Conservation (phyloP, 2,329 filamentous ascomycete species). For the Calonectria crousiana region DNA sequence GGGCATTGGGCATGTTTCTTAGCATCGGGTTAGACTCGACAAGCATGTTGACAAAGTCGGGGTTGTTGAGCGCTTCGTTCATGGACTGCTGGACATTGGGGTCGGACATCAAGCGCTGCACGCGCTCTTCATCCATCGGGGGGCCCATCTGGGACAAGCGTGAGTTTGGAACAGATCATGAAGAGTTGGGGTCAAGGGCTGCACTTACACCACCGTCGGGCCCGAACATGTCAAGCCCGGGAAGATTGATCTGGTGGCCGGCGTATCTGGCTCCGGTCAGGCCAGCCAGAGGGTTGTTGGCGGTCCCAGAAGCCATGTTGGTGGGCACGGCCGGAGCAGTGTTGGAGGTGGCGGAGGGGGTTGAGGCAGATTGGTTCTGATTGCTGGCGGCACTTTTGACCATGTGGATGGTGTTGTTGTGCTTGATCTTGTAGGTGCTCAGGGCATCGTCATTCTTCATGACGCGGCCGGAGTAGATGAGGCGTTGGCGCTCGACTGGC, state of each 20-base stretch:
- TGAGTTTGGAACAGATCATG: slow-evolving; percentile 22
- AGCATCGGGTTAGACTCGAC: slow-evolving; percentile 91
- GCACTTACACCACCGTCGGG: slow-evolving; percentile 90
- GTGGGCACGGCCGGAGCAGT: slow-evolving; percentile 66
- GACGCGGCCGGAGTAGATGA: slow-evolving; percentile 97
- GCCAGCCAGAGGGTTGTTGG: slow-evolving; percentile 90
- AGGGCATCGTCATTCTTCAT: slow-evolving; percentile 95
- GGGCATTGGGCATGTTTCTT: slow-evolving; percentile 78
- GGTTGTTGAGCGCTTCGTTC: slow-evolving; percentile 96
- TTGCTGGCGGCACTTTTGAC: slow-evolving; percentile 98
- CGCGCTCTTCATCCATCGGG: slow-evolving; percentile 81
- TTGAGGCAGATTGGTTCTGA: slow-evolving; percentile 58
- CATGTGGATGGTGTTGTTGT: slow-evolving; percentile 94
- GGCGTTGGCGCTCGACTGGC: slow-evolving; percentile 86
- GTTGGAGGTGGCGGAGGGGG: slow-evolving; percentile 51
- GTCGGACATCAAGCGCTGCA: slow-evolving; percentile 88
- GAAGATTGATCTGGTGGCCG: slow-evolving; percentile 85
- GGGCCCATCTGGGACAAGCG: slow-evolving; percentile 80
- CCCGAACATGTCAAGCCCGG: slow-evolving; percentile 89
- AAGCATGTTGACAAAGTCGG: slow-evolving; percentile 94
- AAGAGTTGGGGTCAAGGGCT: background rate
- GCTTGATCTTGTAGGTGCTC: slow-evolving; percentile 91
- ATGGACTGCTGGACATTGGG: slow-evolving; percentile 88
- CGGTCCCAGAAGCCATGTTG: slow-evolving; percentile 85
- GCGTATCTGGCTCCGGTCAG: slow-evolving; percentile 95